These are phyloP conservation scores for Naganishia albida DNA, from an alignment of 1,284 basidiomycete species.

Conservation along the genomic window DNA sequence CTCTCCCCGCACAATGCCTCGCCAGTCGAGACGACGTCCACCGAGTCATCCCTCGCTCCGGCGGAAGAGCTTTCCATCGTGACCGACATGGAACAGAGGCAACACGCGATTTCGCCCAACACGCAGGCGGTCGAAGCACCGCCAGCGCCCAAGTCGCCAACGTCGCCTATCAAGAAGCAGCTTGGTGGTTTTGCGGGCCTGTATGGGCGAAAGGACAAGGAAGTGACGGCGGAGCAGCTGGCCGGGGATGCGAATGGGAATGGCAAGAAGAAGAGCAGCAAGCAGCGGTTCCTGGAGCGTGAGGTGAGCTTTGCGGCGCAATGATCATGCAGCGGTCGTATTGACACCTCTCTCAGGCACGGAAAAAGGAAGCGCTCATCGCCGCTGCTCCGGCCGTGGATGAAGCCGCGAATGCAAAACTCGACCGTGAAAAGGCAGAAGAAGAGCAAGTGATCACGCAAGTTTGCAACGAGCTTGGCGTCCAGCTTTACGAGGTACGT, in stretches of 20 bases:
- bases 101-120: slow-evolving; percentile 1
- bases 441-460: slow-evolving; percentile 59
- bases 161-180: background rate
- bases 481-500: slow-evolving; percentile 71
- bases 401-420: slow-evolving; percentile 53
- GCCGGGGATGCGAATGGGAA: slow-evolving; percentile 17
- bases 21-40: background rate
- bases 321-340: too few relatives aligned
- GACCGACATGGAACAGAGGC: slow-evolving; percentile 7
- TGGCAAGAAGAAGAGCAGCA: slow-evolving; percentile 67
- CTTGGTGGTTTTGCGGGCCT: slow-evolving; percentile 11
- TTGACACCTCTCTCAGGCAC: slow-evolving; percentile 59
- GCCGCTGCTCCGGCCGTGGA: slow-evolving; percentile 64
- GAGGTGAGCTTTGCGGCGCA: slow-evolving; percentile 60
- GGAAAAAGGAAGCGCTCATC: slow-evolving; percentile 71
- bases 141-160: background rate
- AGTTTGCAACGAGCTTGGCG: slow-evolving; percentile 67
- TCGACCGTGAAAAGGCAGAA: slow-evolving; percentile 33
- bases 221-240: slow-evolving; percentile 20
- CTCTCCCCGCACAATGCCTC: slow-evolving; percentile 34
- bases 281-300: slow-evolving; percentile 70
- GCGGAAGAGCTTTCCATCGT: slow-evolving; percentile 12
- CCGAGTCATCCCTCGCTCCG: slow-evolving; percentile 7
- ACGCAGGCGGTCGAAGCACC: background rate
- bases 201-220: slow-evolving; percentile 16